phyloP scores from a whole-genome alignment of 2,329 filamentous ascomycete genomes.

The Verticillium nonalfalfae region DNA sequence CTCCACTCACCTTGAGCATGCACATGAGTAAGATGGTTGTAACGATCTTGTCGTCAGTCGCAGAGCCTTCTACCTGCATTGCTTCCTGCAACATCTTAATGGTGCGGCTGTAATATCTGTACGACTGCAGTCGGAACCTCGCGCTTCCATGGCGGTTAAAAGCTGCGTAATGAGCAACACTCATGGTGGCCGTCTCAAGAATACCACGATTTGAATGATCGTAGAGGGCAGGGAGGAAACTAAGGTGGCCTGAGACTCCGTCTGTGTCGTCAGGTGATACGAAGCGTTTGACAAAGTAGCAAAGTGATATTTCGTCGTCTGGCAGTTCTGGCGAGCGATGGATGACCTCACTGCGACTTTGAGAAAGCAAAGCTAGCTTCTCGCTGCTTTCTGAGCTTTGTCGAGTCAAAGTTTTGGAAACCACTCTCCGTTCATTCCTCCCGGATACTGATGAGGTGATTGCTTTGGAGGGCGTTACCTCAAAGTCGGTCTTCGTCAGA shows the following conservation, averaged over 20 bases:
- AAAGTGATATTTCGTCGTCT: slow-evolving; percentile 21
- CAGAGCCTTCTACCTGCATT: slow-evolving; percentile 17
- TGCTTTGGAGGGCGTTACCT: background rate
- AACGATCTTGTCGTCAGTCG: slow-evolving; percentile 21
- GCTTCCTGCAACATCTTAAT: slow-evolving; percentile 19
- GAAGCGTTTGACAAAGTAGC: slow-evolving; percentile 25
- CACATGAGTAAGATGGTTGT: slow-evolving; percentile 22
- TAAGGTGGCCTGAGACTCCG: slow-evolving; percentile 23
- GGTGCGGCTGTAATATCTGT: slow-evolving; percentile 20
- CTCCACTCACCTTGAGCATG: slow-evolving; percentile 16
- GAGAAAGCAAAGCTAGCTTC: background rate
- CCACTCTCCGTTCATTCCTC: background rate
- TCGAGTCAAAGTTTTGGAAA: background rate
- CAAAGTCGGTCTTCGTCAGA: slow-evolving; percentile 3
- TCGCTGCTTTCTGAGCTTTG: background rate
- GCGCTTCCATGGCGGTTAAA: slow-evolving; percentile 23
- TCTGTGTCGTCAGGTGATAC: slow-evolving; percentile 21
- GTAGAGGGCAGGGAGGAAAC: slow-evolving; percentile 22
- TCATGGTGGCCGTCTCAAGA: slow-evolving; percentile 22
- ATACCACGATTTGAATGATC: slow-evolving; percentile 17
- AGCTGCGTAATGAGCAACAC: slow-evolving; percentile 25
- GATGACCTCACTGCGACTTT: background rate
- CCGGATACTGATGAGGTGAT: background rate
- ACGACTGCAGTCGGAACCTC: slow-evolving; percentile 18
- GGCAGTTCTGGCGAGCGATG: slow-evolving; percentile 9